A percentile compares a stretch with the other conserved stretches of the same genome.
phyloP scores from a whole-genome alignment of 352 stramenopile species.

The Globisporangium nagaii region DNA sequence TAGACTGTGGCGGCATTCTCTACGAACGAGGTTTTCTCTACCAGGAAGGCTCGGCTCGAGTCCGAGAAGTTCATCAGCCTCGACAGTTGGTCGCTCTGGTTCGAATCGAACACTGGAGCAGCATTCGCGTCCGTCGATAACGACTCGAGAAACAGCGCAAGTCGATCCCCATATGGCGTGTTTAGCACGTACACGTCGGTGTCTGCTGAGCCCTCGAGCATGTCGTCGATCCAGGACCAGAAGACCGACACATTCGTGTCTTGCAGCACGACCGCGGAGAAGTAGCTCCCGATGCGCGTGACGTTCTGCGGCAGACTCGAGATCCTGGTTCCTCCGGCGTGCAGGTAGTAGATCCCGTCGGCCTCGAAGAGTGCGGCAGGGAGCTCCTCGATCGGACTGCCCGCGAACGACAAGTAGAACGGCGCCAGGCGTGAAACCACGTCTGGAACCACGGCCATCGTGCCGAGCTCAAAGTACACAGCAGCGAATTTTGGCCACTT shows the following conservation, averaged over 20 bases:
- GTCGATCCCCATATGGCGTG: background rate
- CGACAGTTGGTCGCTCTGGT: background rate
- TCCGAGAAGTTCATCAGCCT: background rate
- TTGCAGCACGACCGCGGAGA: background rate
- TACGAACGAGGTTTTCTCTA: conserved; percentile 2
- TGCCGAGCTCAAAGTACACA: conserved; percentile 1
- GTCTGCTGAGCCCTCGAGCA: background rate
- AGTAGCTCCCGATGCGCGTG: background rate
- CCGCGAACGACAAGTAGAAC: background rate
- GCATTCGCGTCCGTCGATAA: background rate
- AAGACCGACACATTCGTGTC: conserved; percentile 1
- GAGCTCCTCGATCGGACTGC: conserved; percentile 1
- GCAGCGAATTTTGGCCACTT: background rate
- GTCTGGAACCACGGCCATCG: background rate
- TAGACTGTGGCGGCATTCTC: conserved; percentile 9
- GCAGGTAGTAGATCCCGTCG: background rate
- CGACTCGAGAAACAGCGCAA: background rate
- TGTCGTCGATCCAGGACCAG: background rate
- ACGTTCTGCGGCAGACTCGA: background rate
- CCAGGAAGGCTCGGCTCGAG: background rate
- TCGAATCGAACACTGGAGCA: no score
- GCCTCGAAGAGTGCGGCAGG: background rate
- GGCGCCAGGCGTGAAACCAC: background rate
- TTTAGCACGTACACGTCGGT: background rate
- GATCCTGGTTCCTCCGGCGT: background rate